These are phyloP conservation scores for Melanopsichium pennsylvanicum DNA, from an alignment of 1,284 basidiomycete genomes.

Conservation along the genomic window DNA sequence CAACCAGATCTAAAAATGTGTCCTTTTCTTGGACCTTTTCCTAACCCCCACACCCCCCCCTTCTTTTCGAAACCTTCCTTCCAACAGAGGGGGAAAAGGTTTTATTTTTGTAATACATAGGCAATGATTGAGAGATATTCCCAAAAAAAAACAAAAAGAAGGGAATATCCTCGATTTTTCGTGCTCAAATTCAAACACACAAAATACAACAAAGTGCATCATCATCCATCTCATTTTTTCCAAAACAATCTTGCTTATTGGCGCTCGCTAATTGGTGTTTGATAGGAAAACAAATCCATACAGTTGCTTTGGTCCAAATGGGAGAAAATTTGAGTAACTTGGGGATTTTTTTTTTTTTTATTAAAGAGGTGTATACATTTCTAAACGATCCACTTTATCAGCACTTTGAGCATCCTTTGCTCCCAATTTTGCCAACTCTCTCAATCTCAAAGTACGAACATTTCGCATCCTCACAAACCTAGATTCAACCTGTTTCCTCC, in stretches of 20 bases:
- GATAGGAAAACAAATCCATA: too few relatives aligned
- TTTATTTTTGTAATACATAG: conserved; percentile 39
- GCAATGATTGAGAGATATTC: neutral
- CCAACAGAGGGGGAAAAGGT: conserved; percentile 1
- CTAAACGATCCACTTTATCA: conserved; percentile 7
- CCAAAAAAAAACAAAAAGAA: too few relatives aligned
- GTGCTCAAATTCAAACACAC: too few relatives aligned
- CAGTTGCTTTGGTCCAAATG: too few relatives aligned
- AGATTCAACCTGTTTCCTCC: conserved; percentile 32
- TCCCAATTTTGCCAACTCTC: conserved; percentile 53
- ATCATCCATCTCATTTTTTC: too few relatives aligned
- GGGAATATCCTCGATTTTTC: too few relatives aligned
- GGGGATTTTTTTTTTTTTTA: conserved; percentile 2
- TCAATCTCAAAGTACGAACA: conserved; percentile 28
- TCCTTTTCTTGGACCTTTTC: neutral
- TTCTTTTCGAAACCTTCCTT: neutral
- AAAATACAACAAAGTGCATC: too few relatives aligned
- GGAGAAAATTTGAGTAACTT: too few relatives aligned
- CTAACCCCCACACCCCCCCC: neutral
- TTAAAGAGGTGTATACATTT: conserved; percentile 35
- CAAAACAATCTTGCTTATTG: too few relatives aligned
- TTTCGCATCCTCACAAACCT: conserved; percentile 46
- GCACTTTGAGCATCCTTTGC: conserved; percentile 29
- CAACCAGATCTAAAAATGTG: conserved; percentile 45
- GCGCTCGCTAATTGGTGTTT: too few relatives aligned